Conservation (phyloP, 129 eudicot genomes). For the Dittrichia graveolens region DNA sequence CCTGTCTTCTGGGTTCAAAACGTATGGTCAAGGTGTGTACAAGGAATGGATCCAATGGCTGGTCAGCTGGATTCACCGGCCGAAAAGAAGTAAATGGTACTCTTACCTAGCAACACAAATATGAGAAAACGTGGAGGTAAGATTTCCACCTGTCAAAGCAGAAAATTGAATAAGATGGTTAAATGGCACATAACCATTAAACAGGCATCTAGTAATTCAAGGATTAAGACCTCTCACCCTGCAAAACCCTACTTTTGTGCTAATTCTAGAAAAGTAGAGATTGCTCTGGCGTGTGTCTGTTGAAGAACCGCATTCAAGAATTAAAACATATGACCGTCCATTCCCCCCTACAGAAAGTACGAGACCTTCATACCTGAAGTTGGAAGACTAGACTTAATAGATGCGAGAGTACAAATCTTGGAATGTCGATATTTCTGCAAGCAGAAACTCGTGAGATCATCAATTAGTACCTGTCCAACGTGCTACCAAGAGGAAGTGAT, state of each 20-base stretch:
- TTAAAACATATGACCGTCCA: slow-evolving; percentile 85
- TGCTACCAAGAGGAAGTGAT: slow-evolving; percentile 87
- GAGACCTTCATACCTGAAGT: slow-evolving; percentile 89
- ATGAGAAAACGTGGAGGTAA: slow-evolving; percentile 22
- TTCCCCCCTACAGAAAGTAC: slow-evolving; percentile 93
- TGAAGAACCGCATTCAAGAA: slow-evolving; percentile 84
- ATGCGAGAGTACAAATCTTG: slow-evolving; percentile 6
- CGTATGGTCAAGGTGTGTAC: slow-evolving; percentile 91
- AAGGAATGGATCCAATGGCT: slow-evolving; percentile 96
- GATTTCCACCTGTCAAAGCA: slow-evolving; percentile 28
- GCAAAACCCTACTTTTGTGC: slow-evolving; percentile 97
- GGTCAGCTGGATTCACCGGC: slow-evolving; percentile 88
- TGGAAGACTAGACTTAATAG: slow-evolving; percentile 5
- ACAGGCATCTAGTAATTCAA: neutral
- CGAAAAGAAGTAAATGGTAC: slow-evolving; percentile 93
- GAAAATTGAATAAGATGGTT: slow-evolving; percentile 14
- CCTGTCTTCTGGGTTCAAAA: slow-evolving; percentile 97
- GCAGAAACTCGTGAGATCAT: neutral
- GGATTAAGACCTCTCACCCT: slow-evolving; percentile 55
- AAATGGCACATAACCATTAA: slow-evolving; percentile 13
- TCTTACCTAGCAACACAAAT: slow-evolving; percentile 69
- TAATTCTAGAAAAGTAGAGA: slow-evolving; percentile 73
- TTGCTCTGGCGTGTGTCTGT: slow-evolving; percentile 66
- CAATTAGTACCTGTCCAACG: slow-evolving; percentile 79
- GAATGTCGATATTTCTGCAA: neutral